Percentiles rank a stretch among this genome's conserved stretches.
Evolutionary conservation across 768 basidiomycete species (phyloP).

Genomic region (Amanita brunnescens): DNA sequence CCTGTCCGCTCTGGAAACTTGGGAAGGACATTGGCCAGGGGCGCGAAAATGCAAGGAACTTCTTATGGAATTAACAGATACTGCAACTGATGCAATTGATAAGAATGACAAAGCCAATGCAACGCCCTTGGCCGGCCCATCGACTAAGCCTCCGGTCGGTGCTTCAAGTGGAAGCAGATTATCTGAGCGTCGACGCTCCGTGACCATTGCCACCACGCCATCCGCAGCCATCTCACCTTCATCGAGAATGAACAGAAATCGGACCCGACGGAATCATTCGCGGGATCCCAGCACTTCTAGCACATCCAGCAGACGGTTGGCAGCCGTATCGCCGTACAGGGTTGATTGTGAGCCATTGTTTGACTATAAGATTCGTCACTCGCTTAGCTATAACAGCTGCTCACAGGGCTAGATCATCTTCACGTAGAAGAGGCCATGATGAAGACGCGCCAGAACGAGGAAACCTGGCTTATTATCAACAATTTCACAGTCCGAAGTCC

Average conservation of each 20-base stretch:
- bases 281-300: conserved; percentile 40
- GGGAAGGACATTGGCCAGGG: conserved; percentile 86
- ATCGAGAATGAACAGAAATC: conserved; percentile 38
- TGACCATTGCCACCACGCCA: conserved; percentile 38
- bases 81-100: conserved; percentile 61
- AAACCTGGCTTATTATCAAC: conserved; percentile 37
- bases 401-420: conserved; percentile 66
- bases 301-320: conserved; percentile 38
- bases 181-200: conserved; percentile 49
- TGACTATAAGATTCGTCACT: neutral
- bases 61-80: conserved; percentile 58
- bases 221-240: conserved; percentile 25
- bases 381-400: conserved; percentile 30
- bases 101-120: conserved; percentile 15
- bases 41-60: conserved; percentile 82
- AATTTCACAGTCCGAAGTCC: conserved; percentile 47
- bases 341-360: conserved; percentile 44
- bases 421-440: conserved; percentile 64
- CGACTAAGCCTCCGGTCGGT: conserved; percentile 18
- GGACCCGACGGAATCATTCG: conserved; percentile 48
- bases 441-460: conserved; percentile 47
- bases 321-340: conserved; percentile 56
- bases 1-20: conserved; percentile 60
- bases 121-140: conserved; percentile 16
- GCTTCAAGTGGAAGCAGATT: conserved; percentile 18